Base-by-base conservation (phyloP, 345 rosid genomes). In the Eucalyptus regnans region DNA sequence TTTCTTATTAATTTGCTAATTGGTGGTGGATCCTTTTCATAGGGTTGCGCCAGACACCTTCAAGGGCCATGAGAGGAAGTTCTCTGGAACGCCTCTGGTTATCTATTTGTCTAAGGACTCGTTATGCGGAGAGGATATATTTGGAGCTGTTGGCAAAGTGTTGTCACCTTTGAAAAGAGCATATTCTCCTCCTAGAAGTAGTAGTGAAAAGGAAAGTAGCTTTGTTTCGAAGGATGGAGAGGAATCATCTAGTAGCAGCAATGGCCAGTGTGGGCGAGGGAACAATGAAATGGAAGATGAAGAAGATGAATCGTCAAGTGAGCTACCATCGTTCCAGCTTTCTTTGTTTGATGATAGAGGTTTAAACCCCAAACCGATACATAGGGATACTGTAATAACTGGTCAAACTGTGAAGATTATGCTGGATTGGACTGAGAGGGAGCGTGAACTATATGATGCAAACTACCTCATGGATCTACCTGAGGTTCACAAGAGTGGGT, bases 401-500 rank as follows among this genome's bases (percentile, higher is more conserved):
- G 95, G 93, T 64, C 89, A 90, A 88, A 90, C 86, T 71, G 58
- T 94, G 60, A 96, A 91, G 89, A 90, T 95, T 89, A 44, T 93
- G 91, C 88, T 96, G 79, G 95, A 93, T 88, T 97, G 99, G 99
- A 93, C 95, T 86, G 94, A 96, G 58, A 92, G 92, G 86, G 95
- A 93, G 89, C 94, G 88, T 76, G 95, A 92, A 62, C 60, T 88
- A 86, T 97, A 97, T 88, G 98, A 97, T 94, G 89, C 94, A 51
- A 93, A 95, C 95, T 94, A 91, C 93, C 90, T 97, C 88, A 94
- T 92, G 92, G 97, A 95, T 92, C 92, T 96, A 25, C 99, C 99
- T 9, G 96, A 90, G 90, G 98, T 96, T 81, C 91, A 91, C 60
- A 96, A 95, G 94, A 92, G 93, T 56, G 95, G 92, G 85, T 92